A percentile compares a stretch with the other conserved stretches of the same genome.
Conservation (phyloP, 2,329 filamentous ascomycete species). For the Onygenales sp. region DNA sequence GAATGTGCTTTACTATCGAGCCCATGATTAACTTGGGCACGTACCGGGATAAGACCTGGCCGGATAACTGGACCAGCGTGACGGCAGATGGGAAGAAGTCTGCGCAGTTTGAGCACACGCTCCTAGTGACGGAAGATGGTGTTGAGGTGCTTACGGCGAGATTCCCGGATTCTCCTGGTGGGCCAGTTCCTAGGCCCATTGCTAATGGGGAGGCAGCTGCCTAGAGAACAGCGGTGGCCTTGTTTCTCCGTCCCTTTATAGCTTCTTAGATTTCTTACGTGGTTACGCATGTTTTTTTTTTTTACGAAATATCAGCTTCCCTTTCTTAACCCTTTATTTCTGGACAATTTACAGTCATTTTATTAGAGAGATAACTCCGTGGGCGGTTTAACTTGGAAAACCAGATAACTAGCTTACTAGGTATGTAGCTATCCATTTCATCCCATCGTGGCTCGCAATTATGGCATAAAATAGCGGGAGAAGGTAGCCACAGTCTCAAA, state of each 20-base stretch:
- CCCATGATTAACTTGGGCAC: constrained; percentile 94
- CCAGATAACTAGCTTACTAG: too few relatives aligned
- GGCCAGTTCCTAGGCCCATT: constrained; percentile 52
- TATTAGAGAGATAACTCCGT: too few relatives aligned
- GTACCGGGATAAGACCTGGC: constrained; percentile 91
- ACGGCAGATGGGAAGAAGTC: constrained; percentile 83
- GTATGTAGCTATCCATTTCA: too few relatives aligned
- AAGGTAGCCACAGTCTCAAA: too few relatives aligned
- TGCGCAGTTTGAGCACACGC: constrained; percentile 88
- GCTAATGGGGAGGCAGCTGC: constrained; percentile 9
- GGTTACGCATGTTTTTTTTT: neutral
- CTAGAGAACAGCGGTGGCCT: neutral
- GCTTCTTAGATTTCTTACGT: neutral
- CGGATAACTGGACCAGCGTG: constrained; percentile 96
- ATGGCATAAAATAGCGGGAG: too few relatives aligned
- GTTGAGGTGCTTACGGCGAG: constrained; percentile 74
- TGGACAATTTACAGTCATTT: too few relatives aligned
- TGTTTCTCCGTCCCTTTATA: neutral
- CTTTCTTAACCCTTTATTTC: too few relatives aligned
- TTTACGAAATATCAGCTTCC: too few relatives aligned
- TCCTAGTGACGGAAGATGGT: constrained; percentile 73
- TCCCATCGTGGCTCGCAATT: too few relatives aligned
- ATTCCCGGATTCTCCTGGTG: constrained; percentile 63
- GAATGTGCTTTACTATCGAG: constrained; percentile 98
- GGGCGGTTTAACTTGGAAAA: too few relatives aligned